A percentile compares a stretch with the other conserved stretches of the same genome.
Evolutionary conservation across 208 protist species (phyloP).

Genomic region (Entamoeba histolytica): DNA sequence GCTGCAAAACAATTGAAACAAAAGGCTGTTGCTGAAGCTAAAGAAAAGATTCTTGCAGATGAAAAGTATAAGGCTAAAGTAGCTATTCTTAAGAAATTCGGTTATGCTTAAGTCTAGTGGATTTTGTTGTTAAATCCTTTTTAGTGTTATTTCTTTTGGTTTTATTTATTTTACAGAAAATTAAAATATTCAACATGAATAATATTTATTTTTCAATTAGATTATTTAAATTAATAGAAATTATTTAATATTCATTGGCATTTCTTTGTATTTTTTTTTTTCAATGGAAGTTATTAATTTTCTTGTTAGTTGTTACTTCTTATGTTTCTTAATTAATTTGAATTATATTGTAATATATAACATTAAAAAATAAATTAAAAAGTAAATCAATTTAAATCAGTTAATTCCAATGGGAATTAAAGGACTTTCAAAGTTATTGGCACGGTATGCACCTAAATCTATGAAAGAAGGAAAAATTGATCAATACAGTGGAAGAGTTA

Average conservation of each 20-base stretch:
- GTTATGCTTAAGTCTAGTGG: neutral
- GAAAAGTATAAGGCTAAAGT: neutral
- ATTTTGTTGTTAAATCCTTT: neutral
- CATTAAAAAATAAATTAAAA: too few relatives aligned
- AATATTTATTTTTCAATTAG: too few relatives aligned
- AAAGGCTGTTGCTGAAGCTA: neutral
- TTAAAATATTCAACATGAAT: too few relatives aligned
- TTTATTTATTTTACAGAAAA: too few relatives aligned
- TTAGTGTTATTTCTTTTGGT: too few relatives aligned
- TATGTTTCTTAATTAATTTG: neutral
- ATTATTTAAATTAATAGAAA: too few relatives aligned
- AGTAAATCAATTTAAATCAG: neutral
- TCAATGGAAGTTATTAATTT: neutral
- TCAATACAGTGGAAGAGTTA: conserved; percentile 74
- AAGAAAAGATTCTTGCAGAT: neutral
- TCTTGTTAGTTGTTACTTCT: neutral
- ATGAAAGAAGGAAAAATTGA: conserved; percentile 73
- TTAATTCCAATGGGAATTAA: conserved; percentile 32
- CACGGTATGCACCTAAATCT: conserved; percentile 24
- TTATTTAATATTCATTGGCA: too few relatives aligned
- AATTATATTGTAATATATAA: neutral
- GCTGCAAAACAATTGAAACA: neutral
- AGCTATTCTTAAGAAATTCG: neutral
- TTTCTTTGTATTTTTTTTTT: neutral
- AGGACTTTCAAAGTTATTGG: conserved; percentile 29